Evolutionary conservation across 2,329 filamentous ascomycete species (phyloP).

Genomic region (Aspergillus flavus): DNA sequence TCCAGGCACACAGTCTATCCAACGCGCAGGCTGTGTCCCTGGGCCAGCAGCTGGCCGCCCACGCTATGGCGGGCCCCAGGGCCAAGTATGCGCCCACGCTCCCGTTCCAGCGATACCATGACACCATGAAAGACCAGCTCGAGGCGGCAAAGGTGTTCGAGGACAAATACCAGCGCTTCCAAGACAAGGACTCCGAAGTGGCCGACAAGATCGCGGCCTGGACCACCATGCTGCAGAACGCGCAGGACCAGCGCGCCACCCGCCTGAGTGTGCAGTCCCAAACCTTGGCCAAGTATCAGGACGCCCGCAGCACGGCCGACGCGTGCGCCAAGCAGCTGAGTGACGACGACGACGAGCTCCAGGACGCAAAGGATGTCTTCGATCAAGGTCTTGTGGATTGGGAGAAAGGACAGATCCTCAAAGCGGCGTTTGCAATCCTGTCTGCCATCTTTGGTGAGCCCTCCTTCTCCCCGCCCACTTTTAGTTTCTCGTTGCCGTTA

Average conservation of each 20-base stretch:
- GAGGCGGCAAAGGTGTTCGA: neutral
- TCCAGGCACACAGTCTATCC: neutral
- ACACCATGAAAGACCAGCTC: neutral
- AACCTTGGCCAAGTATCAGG: neutral
- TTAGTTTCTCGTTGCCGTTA: too few relatives aligned
- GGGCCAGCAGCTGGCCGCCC: conserved; percentile 12
- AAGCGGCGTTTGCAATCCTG: neutral
- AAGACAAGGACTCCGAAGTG: neutral
- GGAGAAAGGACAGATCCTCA: neutral
- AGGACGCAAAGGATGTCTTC: neutral
- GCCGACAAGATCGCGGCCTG: neutral
- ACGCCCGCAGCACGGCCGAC: neutral
- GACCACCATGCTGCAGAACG: neutral
- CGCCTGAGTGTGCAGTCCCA: neutral
- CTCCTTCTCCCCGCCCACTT: neutral
- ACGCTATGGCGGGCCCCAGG: conserved; percentile 2
- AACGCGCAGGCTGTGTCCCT: conserved; percentile 8
- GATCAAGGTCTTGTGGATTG: neutral
- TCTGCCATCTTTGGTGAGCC: neutral
- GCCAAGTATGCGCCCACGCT: conserved; percentile 1
- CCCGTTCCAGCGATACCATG: neutral
- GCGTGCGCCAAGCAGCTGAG: neutral
- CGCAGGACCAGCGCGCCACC: neutral
- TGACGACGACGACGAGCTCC: neutral
- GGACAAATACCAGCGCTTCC: neutral